Evolutionary conservation across 352 stramenopile genomes (phyloP).

Genomic region (Pythium dissotocum): DNA sequence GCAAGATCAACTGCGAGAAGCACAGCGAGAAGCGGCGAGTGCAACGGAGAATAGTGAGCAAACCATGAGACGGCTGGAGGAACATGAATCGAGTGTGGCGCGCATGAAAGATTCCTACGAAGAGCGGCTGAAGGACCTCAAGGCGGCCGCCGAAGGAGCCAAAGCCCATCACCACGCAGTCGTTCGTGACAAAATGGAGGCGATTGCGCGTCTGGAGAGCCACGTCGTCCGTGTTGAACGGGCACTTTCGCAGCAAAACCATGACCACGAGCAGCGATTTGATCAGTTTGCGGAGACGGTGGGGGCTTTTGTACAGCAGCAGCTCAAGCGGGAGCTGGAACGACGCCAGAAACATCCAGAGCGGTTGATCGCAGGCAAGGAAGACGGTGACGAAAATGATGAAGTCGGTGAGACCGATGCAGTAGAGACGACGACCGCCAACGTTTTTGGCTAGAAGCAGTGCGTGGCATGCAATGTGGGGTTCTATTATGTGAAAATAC

Average conservation of each 20-base stretch:
- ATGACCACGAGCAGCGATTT: constrained; percentile 57
- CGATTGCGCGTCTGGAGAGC: constrained; percentile 39
- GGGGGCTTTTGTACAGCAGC: constrained; percentile 52
- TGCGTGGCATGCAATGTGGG: neutral
- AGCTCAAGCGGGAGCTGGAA: constrained; percentile 46
- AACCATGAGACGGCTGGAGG: constrained; percentile 40
- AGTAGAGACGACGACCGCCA: neutral
- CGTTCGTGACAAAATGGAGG: constrained; percentile 35
- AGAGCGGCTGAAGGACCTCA: constrained; percentile 38
- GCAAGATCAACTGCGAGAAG: constrained; percentile 33
- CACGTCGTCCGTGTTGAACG: constrained; percentile 49
- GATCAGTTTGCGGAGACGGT: constrained; percentile 58
- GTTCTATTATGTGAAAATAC: neutral
- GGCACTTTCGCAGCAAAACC: constrained; percentile 38
- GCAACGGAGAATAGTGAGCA: constrained; percentile 48
- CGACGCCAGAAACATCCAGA: constrained; percentile 32
- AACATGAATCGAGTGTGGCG: constrained; percentile 37
- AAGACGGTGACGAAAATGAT: neutral
- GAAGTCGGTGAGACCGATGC: neutral
- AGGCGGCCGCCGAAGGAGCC: constrained; percentile 26
- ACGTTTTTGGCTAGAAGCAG: neutral
- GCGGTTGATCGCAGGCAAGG: neutral
- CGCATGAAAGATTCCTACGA: constrained; percentile 49
- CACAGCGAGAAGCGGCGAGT: constrained; percentile 36
- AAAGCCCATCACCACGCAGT: constrained; percentile 33